Base-by-base conservation (phyloP, 2,329 filamentous ascomycete genomes). In the Ceratocystis huliohia region DNA sequence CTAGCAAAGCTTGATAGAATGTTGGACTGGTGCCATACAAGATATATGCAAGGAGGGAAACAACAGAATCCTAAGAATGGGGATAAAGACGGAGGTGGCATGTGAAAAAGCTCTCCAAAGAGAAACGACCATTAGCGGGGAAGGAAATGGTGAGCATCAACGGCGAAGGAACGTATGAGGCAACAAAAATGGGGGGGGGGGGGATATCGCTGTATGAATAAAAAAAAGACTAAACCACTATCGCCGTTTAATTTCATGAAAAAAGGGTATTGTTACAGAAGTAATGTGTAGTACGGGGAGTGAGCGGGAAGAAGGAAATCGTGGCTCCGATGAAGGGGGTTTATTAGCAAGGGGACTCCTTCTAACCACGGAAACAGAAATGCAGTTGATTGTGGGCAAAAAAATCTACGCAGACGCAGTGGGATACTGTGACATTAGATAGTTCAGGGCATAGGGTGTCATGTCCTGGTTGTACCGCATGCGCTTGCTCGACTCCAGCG, bases 401-500 rank as follows among this genome's bases (percentile, higher is more conserved):
- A n/a, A n/a, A n/a, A 22, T 57, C 53, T 57, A 57, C 17, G 25
- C 53, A 57, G 53, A 57, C 10, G 53, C 53, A 15, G 53, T 57
- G 17, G 53, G 53, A 57, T 57, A 57, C 22, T 28, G 53, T 10
- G 61, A 17, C 20, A 63, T 28, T 13, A 46, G 46, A 22, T 63
- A 63, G 61, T 63, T 63, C 20, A 57, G 53, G 25, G 53, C 25
- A 57, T 28, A 57, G 5, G 53, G 53, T 28, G 53, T 2, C 10
- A 45, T 37, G 37, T 28, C 45, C 37, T n/a, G 61, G 41, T 13
- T 30, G 20, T 63, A 63, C 22, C 61, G 61, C 7, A 46, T 22
- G 22, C 61, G 61, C 41, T 63, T 63, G n/a, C 25, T 63, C 8
- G 61, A 63, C n/a, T 63, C 61, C 10, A 46, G 7, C 5, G 45